Percentiles rank a stretch among this genome's conserved stretches.
These are phyloP conservation scores for Corchorus capsularis DNA, from an alignment of 345 rosid genomes.

Conservation along the genomic window DNA sequence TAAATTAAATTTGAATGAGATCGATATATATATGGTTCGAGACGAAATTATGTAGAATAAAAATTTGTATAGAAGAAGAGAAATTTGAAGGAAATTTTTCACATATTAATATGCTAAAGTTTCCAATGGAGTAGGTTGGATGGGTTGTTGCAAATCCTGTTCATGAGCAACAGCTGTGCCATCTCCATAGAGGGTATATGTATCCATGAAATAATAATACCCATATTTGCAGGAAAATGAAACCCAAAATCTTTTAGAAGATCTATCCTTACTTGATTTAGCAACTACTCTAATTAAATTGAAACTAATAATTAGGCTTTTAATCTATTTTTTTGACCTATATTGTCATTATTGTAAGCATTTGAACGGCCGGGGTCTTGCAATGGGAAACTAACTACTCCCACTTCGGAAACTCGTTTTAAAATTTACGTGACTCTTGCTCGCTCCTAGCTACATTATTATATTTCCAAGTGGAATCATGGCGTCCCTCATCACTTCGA, in stretches of 20 bases:
- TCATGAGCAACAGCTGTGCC: no score
- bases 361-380: not conserved
- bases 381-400: constrained; percentile 22
- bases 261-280: constrained; percentile 12
- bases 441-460: not conserved
- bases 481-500: not conserved
- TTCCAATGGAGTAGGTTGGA: constrained; percentile 1
- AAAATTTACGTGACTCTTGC: not conserved
- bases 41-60: no score
- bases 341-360: not conserved
- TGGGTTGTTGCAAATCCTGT: not conserved
- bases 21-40: no score
- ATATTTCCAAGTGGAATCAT: not conserved
- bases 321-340: not conserved
- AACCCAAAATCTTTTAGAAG: constrained; percentile 3
- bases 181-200: not conserved
- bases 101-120: not conserved
- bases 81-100: not conserved
- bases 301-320: not conserved
- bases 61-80: no score
- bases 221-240: not conserved
- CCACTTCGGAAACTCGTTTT: constrained; percentile 18
- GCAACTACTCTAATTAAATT: not conserved
- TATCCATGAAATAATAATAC: no score
- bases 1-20: no score